These are phyloP conservation scores for Solanum ossicruentum DNA, from an alignment of 257 asterid genomes.

Conservation along the genomic window DNA sequence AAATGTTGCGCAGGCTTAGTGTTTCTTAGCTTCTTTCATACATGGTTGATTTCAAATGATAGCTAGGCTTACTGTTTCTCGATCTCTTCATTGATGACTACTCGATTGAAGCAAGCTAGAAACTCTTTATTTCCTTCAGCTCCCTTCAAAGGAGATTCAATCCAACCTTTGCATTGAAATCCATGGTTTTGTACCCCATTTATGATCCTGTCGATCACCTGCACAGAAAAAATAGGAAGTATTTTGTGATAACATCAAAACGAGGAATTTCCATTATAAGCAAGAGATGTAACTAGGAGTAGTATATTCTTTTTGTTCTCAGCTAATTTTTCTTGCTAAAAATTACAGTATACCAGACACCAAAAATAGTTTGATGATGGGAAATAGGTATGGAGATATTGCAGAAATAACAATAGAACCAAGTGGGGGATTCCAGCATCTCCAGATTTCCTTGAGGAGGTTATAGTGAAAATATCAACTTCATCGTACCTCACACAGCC, in stretches of 20 bases:
- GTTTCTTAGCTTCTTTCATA: neutral
- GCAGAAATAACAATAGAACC: neutral
- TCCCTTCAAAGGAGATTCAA: slow-evolving; percentile 86
- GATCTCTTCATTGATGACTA: neutral
- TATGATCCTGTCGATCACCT: slow-evolving; percentile 74
- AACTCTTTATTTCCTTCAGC: slow-evolving; percentile 96
- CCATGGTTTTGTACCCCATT: slow-evolving; percentile 69
- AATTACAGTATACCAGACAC: neutral
- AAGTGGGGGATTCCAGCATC: neutral
- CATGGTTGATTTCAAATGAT: neutral
- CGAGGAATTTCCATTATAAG: neutral
- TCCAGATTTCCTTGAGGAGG: neutral
- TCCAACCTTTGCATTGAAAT: slow-evolving; percentile 80
- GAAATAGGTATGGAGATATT: neutral
- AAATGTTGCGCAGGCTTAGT: neutral
- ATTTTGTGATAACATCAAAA: neutral
- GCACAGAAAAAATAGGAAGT: neutral
- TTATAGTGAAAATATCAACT: neutral
- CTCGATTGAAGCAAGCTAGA: slow-evolving; percentile 52
- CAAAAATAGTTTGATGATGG: neutral
- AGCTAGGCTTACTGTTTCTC: neutral
- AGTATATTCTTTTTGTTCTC: neutral
- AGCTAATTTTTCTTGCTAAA: neutral
- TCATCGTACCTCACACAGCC: neutral
- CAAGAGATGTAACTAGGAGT: neutral